A percentile compares a stretch with the other conserved stretches of the same genome.
Conservation (phyloP, 2,329 filamentous ascomycete species). For the Microsporum audouinii region DNA sequence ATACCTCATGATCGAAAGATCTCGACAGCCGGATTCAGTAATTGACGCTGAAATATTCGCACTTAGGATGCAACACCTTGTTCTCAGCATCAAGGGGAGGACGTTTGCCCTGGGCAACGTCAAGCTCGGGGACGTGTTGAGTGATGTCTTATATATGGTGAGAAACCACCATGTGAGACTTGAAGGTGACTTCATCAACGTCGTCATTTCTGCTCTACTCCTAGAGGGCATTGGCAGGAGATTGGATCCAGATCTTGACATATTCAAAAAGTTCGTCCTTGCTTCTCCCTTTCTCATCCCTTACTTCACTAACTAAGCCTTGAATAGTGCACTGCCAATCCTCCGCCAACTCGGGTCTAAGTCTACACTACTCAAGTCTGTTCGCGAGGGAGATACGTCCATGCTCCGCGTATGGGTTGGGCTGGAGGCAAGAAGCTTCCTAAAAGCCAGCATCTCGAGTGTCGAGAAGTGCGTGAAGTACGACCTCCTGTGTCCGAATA, state of each 20-base stretch:
- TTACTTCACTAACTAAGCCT: conserved; percentile 9
- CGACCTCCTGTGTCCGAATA: conserved; percentile 76
- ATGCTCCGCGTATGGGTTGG: conserved; percentile 90
- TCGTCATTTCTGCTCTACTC: conserved; percentile 86
- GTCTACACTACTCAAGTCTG: conserved; percentile 44
- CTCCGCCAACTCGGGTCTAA: conserved; percentile 69
- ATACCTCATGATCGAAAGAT: conserved; percentile 90
- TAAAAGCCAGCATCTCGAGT: conserved; percentile 82
- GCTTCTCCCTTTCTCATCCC: neutral
- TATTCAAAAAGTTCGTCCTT: conserved; percentile 56
- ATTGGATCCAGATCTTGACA: conserved; percentile 74
- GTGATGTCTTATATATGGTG: conserved; percentile 85
- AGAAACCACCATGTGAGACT: conserved; percentile 82
- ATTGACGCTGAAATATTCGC: conserved; percentile 84
- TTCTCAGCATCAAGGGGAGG: conserved; percentile 76
- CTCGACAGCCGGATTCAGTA: conserved; percentile 81
- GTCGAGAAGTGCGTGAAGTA: conserved; percentile 86
- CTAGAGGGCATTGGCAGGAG: conserved; percentile 87
- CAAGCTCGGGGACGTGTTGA: conserved; percentile 90
- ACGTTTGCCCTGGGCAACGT: conserved; percentile 89
- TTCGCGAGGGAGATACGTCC: conserved; percentile 61
- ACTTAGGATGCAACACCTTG: conserved; percentile 91
- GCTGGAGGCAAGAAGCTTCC: conserved; percentile 73
- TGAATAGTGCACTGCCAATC: conserved; percentile 71
- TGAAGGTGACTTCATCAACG: conserved; percentile 96